Percentiles rank a stretch among this genome's conserved stretches.
These are phyloP conservation scores for Triticum timopheevii DNA, from an alignment of 176 grass and related monocot species.

Conservation along the genomic window DNA sequence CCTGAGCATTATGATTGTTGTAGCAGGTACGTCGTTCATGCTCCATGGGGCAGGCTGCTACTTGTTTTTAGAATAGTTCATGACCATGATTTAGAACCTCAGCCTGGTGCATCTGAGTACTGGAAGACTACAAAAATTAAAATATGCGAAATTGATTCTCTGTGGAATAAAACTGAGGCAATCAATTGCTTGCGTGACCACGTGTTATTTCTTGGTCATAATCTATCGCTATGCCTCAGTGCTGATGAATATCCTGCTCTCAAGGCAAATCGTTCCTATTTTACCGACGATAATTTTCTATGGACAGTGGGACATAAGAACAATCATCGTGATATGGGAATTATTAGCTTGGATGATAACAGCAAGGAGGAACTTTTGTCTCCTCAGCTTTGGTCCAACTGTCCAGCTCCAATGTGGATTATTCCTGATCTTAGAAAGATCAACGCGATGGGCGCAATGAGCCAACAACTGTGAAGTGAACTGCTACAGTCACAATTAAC, in stretches of 20 bases:
- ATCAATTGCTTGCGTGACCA: neutral
- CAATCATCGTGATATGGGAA: neutral
- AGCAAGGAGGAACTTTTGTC: neutral
- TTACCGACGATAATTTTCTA: neutral
- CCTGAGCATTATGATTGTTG: neutral
- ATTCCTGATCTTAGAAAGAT: neutral
- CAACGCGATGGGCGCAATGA: neutral
- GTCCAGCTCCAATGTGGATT: neutral
- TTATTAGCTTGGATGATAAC: neutral
- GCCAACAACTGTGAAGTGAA: neutral
- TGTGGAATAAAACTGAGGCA: accelerated
- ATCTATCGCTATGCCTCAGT: neutral
- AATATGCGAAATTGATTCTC: neutral
- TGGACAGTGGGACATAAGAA: neutral
- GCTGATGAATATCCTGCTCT: neutral
- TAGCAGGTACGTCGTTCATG: neutral
- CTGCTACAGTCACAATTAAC: neutral
- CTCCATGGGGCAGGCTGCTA: neutral
- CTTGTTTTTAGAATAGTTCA: neutral
- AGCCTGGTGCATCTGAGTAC: neutral
- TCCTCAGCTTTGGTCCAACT: neutral
- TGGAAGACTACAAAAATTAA: neutral
- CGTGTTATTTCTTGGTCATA: neutral
- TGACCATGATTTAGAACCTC: neutral
- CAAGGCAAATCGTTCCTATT: neutral